Percentiles rank a stretch among this genome's conserved stretches.
Conservation (phyloP, 768 basidiomycete genomes). For the Russula emetica region DNA sequence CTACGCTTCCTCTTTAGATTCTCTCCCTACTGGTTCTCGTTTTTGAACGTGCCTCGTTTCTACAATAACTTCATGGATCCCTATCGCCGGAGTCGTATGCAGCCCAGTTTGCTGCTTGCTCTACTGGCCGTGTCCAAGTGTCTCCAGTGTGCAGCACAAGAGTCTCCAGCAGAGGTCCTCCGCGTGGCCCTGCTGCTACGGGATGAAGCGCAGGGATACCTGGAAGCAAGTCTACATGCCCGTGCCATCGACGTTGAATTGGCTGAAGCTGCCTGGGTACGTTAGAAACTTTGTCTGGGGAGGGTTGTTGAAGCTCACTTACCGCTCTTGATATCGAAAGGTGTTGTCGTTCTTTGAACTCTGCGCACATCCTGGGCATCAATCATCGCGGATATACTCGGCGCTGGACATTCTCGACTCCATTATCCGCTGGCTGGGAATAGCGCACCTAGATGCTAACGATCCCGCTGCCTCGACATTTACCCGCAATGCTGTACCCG, state of each 20-base stretch:
- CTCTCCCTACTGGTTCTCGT: constrained; percentile 70
- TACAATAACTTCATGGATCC: constrained; percentile 56
- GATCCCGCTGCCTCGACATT: constrained; percentile 36
- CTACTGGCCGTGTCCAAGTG: constrained; percentile 63
- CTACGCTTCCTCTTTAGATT: constrained; percentile 59
- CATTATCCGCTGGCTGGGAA: constrained; percentile 56
- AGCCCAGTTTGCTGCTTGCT: constrained; percentile 62
- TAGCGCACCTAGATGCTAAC: constrained; percentile 56
- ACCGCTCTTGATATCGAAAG: constrained; percentile 36
- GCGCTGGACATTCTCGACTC: constrained; percentile 61
- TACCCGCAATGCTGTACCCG: constrained; percentile 17
- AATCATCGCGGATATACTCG: constrained; percentile 49
- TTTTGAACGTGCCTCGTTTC: constrained; percentile 68
- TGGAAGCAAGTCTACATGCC: constrained; percentile 67
- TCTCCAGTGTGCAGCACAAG: constrained; percentile 64
- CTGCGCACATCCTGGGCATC: constrained; percentile 61
- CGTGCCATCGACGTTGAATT: constrained; percentile 71
- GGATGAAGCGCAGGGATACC: constrained; percentile 62
- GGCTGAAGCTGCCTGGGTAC: constrained; percentile 73
- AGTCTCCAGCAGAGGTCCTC: constrained; percentile 47
- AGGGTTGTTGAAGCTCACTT: neutral
- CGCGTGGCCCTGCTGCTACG: constrained; percentile 55
- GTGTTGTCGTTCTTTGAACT: constrained; percentile 69
- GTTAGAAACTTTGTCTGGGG: constrained; percentile 25
- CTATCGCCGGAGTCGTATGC: constrained; percentile 49